phyloP scores from a whole-genome alignment of 2,329 filamentous ascomycete genomes.

The Phaeomoniella chlamydospora region DNA sequence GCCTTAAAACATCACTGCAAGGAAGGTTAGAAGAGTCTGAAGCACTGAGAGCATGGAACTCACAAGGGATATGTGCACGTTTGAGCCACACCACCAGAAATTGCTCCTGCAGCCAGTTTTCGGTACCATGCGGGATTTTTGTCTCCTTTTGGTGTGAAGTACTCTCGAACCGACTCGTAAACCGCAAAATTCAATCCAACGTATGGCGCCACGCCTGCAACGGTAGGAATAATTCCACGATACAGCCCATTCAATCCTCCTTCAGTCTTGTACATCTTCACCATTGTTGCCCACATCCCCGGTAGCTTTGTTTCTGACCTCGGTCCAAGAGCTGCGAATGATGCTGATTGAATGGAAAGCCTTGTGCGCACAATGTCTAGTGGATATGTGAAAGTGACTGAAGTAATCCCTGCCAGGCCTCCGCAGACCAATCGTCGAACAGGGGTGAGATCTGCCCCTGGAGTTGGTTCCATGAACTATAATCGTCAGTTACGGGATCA shows the following conservation, averaged over 20 bases:
- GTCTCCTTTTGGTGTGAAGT: slow-evolving; percentile 76
- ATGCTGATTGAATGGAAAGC: slow-evolving; percentile 93
- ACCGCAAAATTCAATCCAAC: slow-evolving; percentile 98
- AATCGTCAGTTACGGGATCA: slow-evolving; percentile 2
- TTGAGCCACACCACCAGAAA: slow-evolving; percentile 92
- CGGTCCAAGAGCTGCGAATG: slow-evolving; percentile 63
- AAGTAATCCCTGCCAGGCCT: slow-evolving; percentile 84
- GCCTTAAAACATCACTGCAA: slow-evolving; percentile 69
- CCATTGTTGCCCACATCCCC: slow-evolving; percentile 82
- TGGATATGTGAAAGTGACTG: slow-evolving; percentile 87
- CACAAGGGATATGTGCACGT: slow-evolving; percentile 98
- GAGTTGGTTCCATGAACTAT: slow-evolving; percentile 60
- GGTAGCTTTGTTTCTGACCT: slow-evolving; percentile 51
- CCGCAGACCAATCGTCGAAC: slow-evolving; percentile 73
- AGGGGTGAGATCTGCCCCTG: slow-evolving; percentile 60
- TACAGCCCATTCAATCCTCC: slow-evolving; percentile 80
- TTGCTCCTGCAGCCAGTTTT: slow-evolving; percentile 77
- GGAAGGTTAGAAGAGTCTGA: slow-evolving; percentile 6
- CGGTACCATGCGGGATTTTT: slow-evolving; percentile 64
- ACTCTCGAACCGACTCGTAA: slow-evolving; percentile 76
- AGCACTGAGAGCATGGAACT: slow-evolving; percentile 27
- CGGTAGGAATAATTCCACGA: slow-evolving; percentile 81
- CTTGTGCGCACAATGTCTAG: slow-evolving; percentile 95
- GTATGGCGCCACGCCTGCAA: slow-evolving; percentile 91
- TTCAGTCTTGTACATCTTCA: slow-evolving; percentile 77